A percentile compares a stretch with the other conserved stretches of the same genome.
Evolutionary conservation across 2,329 filamentous ascomycete species (phyloP).

Genomic region (Paraphaeosphaeria sporulosa): DNA sequence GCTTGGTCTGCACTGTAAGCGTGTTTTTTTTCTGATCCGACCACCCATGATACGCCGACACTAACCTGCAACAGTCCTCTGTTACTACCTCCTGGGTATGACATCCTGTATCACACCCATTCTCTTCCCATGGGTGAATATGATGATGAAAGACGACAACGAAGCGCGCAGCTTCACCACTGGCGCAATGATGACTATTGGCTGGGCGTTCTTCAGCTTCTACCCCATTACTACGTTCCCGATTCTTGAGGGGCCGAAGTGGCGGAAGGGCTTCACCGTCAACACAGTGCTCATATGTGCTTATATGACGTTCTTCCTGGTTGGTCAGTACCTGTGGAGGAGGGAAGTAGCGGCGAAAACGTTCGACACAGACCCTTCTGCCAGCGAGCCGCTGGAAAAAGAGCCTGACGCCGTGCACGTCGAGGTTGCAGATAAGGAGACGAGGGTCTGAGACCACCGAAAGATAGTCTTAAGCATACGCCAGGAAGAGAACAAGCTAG

Average conservation of each 20-base stretch:
- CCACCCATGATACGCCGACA: background rate
- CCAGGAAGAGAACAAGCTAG: background rate
- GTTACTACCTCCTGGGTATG: conserved; percentile 34
- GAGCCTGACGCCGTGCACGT: conserved; percentile 16
- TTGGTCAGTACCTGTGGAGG: conserved; percentile 42
- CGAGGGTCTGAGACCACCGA: background rate
- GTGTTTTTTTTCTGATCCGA: too few relatives aligned
- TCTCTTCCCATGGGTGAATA: conserved; percentile 36
- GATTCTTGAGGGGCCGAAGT: conserved; percentile 37
- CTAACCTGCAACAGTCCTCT: conserved; percentile 26
- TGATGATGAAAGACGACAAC: conserved; percentile 46
- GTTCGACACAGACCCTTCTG: conserved; percentile 17
- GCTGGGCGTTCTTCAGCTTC: conserved; percentile 38
- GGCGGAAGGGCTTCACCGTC: conserved; percentile 38
- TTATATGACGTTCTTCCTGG: conserved; percentile 41
- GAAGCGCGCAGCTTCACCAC: conserved; percentile 50
- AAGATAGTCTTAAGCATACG: background rate
- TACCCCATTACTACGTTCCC: conserved; percentile 41
- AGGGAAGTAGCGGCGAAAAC: conserved; percentile 36
- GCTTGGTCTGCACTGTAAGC: conserved; percentile 43
- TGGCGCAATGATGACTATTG: conserved; percentile 48
- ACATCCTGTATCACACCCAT: conserved; percentile 37
- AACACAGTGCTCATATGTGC: conserved; percentile 34
- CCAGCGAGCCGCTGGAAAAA: conserved; percentile 11
- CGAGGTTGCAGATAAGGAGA: conserved; percentile 11